Evolutionary conservation across 1,139 yeast genomes (phyloP).

Genomic region (Meyerozyma athensensis): DNA sequence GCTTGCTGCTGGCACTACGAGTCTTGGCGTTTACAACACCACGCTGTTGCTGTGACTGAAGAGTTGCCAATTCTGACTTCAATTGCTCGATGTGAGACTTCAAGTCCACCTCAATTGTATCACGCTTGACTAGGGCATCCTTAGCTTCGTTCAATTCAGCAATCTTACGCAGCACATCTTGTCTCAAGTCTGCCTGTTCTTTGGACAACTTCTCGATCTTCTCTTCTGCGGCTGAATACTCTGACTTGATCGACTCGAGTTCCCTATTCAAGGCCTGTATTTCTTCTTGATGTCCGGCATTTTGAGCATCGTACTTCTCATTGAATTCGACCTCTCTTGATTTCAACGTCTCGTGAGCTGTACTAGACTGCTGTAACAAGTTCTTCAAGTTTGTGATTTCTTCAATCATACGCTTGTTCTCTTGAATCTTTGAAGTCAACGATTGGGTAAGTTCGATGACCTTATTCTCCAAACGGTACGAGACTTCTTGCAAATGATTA

Average conservation of each 20-base stretch:
- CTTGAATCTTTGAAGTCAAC: conserved; percentile 70
- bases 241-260: conserved; percentile 50
- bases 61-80: conserved; percentile 57
- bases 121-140: conserved; percentile 57
- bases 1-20: conserved; percentile 28
- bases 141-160: conserved; percentile 62
- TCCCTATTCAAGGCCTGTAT: conserved; percentile 54
- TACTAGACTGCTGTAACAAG: conserved; percentile 54
- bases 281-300: conserved; percentile 46
- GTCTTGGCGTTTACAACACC: conserved; percentile 24
- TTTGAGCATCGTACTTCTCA: conserved; percentile 41
- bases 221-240: conserved; percentile 56
- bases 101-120: conserved; percentile 64
- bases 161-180: conserved; percentile 57
- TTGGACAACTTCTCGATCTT: conserved; percentile 61
- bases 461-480: conserved; percentile 89
- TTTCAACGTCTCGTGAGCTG: conserved; percentile 53
- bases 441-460: conserved; percentile 91
- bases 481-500: conserved; percentile 83
- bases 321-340: conserved; percentile 52
- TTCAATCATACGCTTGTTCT: conserved; percentile 64
- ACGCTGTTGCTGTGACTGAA: conserved; percentile 34
- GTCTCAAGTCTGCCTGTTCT: conserved; percentile 61
- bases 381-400: conserved; percentile 56
- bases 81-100: conserved; percentile 65